Base-by-base conservation (phyloP, 2,329 filamentous ascomycete genomes). In the Ophiocordyceps camponoti-rufipedis region DNA sequence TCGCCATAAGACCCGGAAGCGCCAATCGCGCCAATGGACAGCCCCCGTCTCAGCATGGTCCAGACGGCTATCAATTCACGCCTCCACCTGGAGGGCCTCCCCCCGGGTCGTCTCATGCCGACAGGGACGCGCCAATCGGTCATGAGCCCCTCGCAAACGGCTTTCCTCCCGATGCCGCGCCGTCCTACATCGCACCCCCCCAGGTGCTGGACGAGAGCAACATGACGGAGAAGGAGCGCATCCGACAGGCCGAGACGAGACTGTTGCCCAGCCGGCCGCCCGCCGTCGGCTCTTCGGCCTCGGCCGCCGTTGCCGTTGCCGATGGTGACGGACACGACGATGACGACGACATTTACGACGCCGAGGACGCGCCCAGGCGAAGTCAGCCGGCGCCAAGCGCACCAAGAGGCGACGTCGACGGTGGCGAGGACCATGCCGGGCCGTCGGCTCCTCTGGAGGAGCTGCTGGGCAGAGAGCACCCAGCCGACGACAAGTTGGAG, bases 161-260 rank as follows among this genome's bases (percentile, higher is more conserved):
- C 44, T 47, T 50, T 44, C 48, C 31, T 40, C 45, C 43, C n/a
- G 44, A 48, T 19, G 51, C 55, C 6, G 55, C 68, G 51, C 63
- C 74, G 44, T 60, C 70, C 46, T 71, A 74, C 52, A 58, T 80
- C 29, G 74, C 74, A 13, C 33, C 33, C 5, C 78, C 81, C n/a
- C 66, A 73, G 29, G 53, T 79, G 16, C 65, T 69, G 11, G 64
- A 72, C 12, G 78, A 85, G 46, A 73, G 74, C 48, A 70, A 66
- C 5, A 64, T 87, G 31, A 78, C 81, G 12, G 91, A 96, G 51
- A 95, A 95, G 61, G 81, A 93, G 48, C 78, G 80, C 43, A 64
- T 91, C 48, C 75, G 80, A 42, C 75, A 76, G 48, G 86, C 85
- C 39, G 88, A 95, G 62, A 74, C 81, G 52, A 74, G 80, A 42